A percentile compares a stretch with the other conserved stretches of the same genome.
These are phyloP conservation scores for Fusarium anthophilum DNA, from an alignment of 2,329 filamentous ascomycete genomes.

Conservation along the genomic window DNA sequence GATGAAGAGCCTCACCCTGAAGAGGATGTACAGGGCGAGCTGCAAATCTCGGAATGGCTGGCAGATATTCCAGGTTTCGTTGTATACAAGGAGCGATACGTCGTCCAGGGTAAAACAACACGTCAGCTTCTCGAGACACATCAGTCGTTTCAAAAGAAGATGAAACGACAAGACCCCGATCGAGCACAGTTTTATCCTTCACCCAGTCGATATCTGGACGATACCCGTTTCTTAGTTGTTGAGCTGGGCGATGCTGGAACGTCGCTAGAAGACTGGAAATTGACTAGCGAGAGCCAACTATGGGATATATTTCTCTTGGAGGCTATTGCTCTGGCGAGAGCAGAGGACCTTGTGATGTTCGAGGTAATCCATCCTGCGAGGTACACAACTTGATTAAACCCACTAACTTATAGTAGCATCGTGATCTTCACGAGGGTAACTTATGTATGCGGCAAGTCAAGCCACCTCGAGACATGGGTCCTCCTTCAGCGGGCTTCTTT, in stretches of 20 bases:
- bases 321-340: conserved; percentile 67
- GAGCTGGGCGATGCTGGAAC: conserved; percentile 71
- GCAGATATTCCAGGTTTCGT: conserved; percentile 73
- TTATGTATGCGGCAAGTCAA: conserved; percentile 63
- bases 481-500: conserved; percentile 53
- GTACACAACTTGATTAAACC: too few relatives aligned
- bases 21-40: conserved; percentile 65
- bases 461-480: conserved; percentile 45
- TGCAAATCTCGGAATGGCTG: conserved; percentile 71
- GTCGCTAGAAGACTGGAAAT: conserved; percentile 67
- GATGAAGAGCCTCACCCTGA: conserved; percentile 68
- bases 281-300: conserved; percentile 60
- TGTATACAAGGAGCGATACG: conserved; percentile 71
- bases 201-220: conserved; percentile 66
- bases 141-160: conserved; percentile 63
- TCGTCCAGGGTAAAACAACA: conserved; percentile 66
- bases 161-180: conserved; percentile 64
- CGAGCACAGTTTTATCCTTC: conserved; percentile 70
- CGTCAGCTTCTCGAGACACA: conserved; percentile 67
- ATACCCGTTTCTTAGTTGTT: conserved; percentile 68
- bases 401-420: conserved; percentile 57
- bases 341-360: conserved; percentile 66
- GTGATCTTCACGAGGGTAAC: conserved; percentile 73
- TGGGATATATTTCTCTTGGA: conserved; percentile 73
- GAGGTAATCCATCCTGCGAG: conserved; percentile 56